Evolutionary conservation across 2,329 filamentous ascomycete genomes (phyloP).

Genomic region (Aspergillus calidoustus): DNA sequence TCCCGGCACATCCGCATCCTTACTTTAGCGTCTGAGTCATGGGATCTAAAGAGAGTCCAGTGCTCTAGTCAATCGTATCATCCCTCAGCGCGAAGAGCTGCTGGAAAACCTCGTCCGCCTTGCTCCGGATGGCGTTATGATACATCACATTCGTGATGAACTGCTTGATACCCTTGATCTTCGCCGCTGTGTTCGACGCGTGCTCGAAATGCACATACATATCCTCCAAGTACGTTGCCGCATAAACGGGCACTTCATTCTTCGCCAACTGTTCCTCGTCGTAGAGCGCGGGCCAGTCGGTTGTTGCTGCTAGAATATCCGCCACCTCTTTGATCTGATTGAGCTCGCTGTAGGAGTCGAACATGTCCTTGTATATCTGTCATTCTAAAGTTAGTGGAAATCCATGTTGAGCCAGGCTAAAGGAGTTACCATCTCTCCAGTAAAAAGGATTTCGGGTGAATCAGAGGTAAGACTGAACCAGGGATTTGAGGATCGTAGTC

Average conservation of each 20-base stretch:
- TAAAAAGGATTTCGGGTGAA: conserved; percentile 71
- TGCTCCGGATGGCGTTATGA: conserved; percentile 78
- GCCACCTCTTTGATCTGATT: conserved; percentile 70
- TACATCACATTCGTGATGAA: conserved; percentile 87
- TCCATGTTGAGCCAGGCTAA: neutral
- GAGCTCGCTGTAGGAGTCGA: conserved; percentile 79
- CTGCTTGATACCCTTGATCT: conserved; percentile 76
- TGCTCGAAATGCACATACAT: conserved; percentile 88
- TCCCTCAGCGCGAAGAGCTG: conserved; percentile 79
- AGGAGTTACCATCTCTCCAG: conserved; percentile 75
- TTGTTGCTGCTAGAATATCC: conserved; percentile 68
- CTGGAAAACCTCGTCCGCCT: conserved; percentile 75
- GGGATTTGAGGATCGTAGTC: conserved; percentile 38
- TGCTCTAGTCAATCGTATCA: conserved; percentile 60
- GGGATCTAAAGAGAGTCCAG: neutral
- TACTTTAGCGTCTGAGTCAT: too few relatives aligned
- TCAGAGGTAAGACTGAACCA: conserved; percentile 53
- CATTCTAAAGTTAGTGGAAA: neutral
- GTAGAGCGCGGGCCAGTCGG: conserved; percentile 78
- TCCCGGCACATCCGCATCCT: neutral
- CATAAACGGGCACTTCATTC: conserved; percentile 85
- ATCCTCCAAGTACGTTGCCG: conserved; percentile 81
- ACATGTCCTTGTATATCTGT: conserved; percentile 78
- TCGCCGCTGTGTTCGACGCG: conserved; percentile 72
- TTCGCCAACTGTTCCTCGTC: conserved; percentile 71